Evolutionary conservation across 352 stramenopile species (phyloP), one percentile per base, ranked within the genome.

Genomic region (Globisporangium okanoganense): DNA sequence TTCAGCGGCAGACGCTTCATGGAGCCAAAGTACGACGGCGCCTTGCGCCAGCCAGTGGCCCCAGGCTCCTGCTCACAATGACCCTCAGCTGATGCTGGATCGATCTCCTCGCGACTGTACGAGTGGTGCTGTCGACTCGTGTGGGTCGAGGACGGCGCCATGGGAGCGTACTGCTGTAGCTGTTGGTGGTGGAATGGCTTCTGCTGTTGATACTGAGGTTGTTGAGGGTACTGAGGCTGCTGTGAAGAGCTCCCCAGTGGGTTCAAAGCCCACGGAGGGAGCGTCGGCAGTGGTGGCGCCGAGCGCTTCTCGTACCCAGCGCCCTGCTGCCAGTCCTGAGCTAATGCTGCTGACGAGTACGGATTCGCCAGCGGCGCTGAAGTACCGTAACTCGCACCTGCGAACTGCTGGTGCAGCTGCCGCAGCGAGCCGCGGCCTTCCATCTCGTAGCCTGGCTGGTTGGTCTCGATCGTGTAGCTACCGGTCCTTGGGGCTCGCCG

Each of bases 21-120:
- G 4, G 74, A 62, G 20, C 73, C 78, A 63, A 84, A 87, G 55
- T 84, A 84, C 40, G 77, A 72, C 27, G 68, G 73, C n/a, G 73
- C 73, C 22, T 77, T 79, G 33, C 59, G 72, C 75, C 75, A 85
- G 10, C 58, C 57, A 24, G 44, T 18, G 7, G 40, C 13, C 24
- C 43, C 20, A 13, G 35, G 29, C 5, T 57, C 38, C 24, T 38
- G 48, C 45, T 50, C 45, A 22, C 49, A 36, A 2, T 22, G 43
- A 33, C 35, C 54, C n/a, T 14, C 44, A 7, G 53, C 31, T 3
- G 53, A 36, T 38, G 7, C 35, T 29, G 22, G 47, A 13, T 44
- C 38, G 14, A 47, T 43, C 47, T 36, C 70, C 45, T 79, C 66
- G 44, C 69, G 44, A 45, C 56, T 48, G 44, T n/a, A 38, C 7